A percentile compares a stretch with the other conserved stretches of the same genome.
Evolutionary conservation across 108 stramenopile species (phyloP).

Genomic region (Thalassiosira profunda): DNA sequence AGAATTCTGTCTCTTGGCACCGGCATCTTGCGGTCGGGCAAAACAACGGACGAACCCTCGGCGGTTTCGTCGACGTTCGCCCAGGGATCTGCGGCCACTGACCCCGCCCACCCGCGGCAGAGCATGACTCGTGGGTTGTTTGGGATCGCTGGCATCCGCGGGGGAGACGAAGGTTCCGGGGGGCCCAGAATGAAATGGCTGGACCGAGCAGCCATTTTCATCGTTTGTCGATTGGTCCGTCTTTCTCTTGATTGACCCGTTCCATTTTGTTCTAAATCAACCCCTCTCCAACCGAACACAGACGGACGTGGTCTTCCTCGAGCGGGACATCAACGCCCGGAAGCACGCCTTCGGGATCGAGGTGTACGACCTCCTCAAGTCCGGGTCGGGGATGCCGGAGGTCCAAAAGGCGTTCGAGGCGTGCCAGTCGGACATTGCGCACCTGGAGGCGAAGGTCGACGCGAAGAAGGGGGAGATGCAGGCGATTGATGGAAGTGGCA

Average conservation of each 20-base stretch:
- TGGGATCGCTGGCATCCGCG: too few relatives aligned
- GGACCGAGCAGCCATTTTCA: too few relatives aligned
- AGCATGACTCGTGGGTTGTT: too few relatives aligned
- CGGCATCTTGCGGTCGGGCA: too few relatives aligned
- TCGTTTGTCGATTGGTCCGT: neutral
- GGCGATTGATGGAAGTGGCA: constrained; percentile 11
- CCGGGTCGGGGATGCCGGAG: constrained; percentile 22
- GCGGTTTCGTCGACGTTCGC: too few relatives aligned
- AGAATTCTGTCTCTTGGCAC: constrained; percentile 8
- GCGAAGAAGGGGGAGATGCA: constrained; percentile 40
- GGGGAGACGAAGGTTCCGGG: too few relatives aligned
- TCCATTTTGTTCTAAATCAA: neutral
- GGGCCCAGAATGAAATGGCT: too few relatives aligned
- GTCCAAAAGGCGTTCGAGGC: constrained; percentile 45
- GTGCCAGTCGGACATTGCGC: constrained; percentile 27
- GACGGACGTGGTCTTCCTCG: constrained; percentile 87
- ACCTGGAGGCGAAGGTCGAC: constrained; percentile 29
- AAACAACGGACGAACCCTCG: too few relatives aligned
- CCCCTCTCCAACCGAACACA: constrained; percentile 16
- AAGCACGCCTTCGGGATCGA: constrained; percentile 87
- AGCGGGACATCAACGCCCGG: constrained; percentile 90
- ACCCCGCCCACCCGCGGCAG: too few relatives aligned
- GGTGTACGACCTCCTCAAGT: constrained; percentile 80
- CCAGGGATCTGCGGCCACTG: too few relatives aligned
- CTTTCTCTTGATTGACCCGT: neutral